A percentile compares a stretch with the other conserved stretches of the same genome.
Evolutionary conservation across 2,329 filamentous ascomycete species (phyloP).

Genomic region (Lachnellula arida): DNA sequence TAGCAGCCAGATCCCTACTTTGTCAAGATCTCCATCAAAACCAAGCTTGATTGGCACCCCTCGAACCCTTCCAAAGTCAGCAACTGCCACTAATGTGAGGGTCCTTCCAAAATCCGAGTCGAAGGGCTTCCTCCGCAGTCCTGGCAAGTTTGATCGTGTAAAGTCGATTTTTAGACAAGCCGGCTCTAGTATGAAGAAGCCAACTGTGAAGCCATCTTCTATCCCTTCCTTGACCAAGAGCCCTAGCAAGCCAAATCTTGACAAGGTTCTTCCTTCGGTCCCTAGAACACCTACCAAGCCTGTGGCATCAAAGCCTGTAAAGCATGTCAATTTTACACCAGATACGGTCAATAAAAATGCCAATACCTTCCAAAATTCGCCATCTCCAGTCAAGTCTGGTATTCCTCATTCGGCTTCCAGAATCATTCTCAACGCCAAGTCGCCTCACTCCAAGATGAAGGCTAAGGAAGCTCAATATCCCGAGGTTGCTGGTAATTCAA

Average conservation of each 20-base stretch:
- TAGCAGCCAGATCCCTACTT: constrained; percentile 40
- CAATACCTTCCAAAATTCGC: constrained; percentile 44
- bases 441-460: constrained; percentile 29
- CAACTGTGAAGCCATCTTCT: constrained; percentile 14
- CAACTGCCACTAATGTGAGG: constrained; percentile 43
- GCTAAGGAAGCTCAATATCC: constrained; percentile 45
- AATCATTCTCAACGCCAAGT: constrained; percentile 34
- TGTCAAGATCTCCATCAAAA: constrained; percentile 53
- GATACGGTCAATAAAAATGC: constrained; percentile 50
- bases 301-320: constrained; percentile 53
- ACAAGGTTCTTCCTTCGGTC: constrained; percentile 49
- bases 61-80: constrained; percentile 49
- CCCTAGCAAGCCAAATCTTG: constrained; percentile 46
- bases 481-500: constrained; percentile 41
- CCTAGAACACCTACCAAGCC: constrained; percentile 52
- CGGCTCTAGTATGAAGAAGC: constrained; percentile 21
- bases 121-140: constrained; percentile 20
- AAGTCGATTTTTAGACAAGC: constrained; percentile 51
- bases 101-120: constrained; percentile 29
- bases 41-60: constrained; percentile 38
- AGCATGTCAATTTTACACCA: constrained; percentile 77
- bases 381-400: constrained; percentile 50
- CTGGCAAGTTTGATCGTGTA: constrained; percentile 41
- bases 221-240: constrained; percentile 30
- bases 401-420: constrained; percentile 41